Conservation (phyloP, 2,329 filamentous ascomycete species). For the Pseudocercospora crystallina region DNA sequence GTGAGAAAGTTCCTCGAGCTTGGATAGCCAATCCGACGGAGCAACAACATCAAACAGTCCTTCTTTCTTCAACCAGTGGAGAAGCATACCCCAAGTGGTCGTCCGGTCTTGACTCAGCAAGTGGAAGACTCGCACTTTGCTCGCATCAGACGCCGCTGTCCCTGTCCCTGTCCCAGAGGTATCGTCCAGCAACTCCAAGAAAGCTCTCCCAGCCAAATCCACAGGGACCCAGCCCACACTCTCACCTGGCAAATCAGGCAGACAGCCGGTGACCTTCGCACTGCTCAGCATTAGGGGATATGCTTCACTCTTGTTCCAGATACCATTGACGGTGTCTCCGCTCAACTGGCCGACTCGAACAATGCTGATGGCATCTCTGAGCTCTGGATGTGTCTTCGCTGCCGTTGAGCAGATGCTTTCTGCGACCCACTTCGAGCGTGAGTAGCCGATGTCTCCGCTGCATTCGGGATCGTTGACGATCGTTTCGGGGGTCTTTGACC, state of each 20-base stretch:
- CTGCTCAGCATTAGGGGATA: slow-evolving; percentile 51
- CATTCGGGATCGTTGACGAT: slow-evolving; percentile 43
- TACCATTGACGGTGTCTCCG: slow-evolving; percentile 43
- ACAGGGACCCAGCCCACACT: slow-evolving; percentile 49
- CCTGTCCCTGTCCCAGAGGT: slow-evolving; percentile 12
- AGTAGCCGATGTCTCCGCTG: slow-evolving; percentile 55
- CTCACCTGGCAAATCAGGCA: slow-evolving; percentile 43
- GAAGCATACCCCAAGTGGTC: slow-evolving; percentile 48
- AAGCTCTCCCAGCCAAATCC: slow-evolving; percentile 44
- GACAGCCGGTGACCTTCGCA: slow-evolving; percentile 37
- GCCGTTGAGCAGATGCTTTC: slow-evolving; percentile 53
- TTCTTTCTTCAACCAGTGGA: slow-evolving; percentile 45
- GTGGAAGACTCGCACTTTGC: slow-evolving; percentile 44
- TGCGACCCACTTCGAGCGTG: slow-evolving; percentile 59
- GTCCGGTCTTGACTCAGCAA: slow-evolving; percentile 48
- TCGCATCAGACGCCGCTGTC: slow-evolving; percentile 1
- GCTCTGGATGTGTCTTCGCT: slow-evolving; percentile 23
- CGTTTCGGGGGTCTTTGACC: slow-evolving; percentile 42
- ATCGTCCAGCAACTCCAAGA: slow-evolving; percentile 39
- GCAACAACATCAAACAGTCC: slow-evolving; percentile 43
- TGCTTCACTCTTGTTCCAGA: slow-evolving; percentile 52
- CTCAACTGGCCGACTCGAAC: slow-evolving; percentile 51
- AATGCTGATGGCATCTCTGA: slow-evolving; percentile 43
- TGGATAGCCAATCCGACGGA: slow-evolving; percentile 44
- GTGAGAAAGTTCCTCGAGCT: slow-evolving; percentile 35